Evolutionary conservation across 164 flowering plant genomes (phyloP).

Genomic region (Nymphaea thermarum): DNA sequence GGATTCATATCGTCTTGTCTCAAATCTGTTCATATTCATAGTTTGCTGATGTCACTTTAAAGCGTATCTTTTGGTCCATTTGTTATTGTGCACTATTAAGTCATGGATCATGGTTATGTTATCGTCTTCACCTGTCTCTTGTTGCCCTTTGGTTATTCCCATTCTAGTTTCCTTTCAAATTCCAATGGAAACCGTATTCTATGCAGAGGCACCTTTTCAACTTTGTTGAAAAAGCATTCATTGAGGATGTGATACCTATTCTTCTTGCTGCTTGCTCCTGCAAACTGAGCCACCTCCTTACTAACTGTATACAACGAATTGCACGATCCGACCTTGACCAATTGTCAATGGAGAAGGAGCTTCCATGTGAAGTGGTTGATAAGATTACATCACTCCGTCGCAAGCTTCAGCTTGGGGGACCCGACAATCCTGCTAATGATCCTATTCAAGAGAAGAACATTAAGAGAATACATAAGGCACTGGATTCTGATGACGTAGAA

Average conservation of each 20-base stretch:
- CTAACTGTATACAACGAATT: constrained; percentile 41
- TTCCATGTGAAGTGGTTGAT: constrained; percentile 33
- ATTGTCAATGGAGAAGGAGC: constrained; percentile 38
- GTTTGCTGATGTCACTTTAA: too few species aligned
- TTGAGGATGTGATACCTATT: constrained; percentile 59
- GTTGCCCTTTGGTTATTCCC: neutral
- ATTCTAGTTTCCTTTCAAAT: neutral
- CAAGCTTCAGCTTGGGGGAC: constrained; percentile 16
- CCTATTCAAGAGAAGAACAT: constrained; percentile 36
- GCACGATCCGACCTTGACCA: constrained; percentile 52
- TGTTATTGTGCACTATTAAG: too few species aligned
- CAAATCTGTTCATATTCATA: too few species aligned
- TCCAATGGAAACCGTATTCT: neutral
- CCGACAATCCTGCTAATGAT: constrained; percentile 6
- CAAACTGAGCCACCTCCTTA: constrained; percentile 29
- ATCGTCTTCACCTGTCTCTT: neutral
- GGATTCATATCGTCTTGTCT: too few species aligned
- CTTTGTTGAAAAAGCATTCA: constrained; percentile 47
- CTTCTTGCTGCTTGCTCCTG: constrained; percentile 47
- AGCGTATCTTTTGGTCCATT: too few species aligned
- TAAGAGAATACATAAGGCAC: constrained; percentile 44
- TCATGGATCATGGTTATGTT: neutral
- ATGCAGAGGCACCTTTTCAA: constrained; percentile 56
- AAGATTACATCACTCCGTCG: constrained; percentile 24
- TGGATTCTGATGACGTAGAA: constrained; percentile 76